phyloP scores from a whole-genome alignment of 2,329 filamentous ascomycete species.

The Clarireedia hainanense region DNA sequence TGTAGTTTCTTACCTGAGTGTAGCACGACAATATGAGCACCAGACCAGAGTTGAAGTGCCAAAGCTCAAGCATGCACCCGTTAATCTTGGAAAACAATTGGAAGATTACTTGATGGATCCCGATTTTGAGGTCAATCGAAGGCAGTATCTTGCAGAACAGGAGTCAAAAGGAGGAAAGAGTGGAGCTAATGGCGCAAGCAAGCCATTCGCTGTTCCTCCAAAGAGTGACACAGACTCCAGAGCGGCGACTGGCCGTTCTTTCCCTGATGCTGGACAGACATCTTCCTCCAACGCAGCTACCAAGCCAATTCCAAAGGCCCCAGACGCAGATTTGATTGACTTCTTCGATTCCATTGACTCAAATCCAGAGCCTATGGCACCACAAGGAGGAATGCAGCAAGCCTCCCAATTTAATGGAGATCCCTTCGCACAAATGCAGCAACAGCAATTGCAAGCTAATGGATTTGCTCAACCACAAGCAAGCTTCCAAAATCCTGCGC shows the following conservation, averaged over 20 bases:
- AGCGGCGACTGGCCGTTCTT: slow-evolving; percentile 21
- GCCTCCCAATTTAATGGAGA: slow-evolving; percentile 24
- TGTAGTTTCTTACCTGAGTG: slow-evolving; percentile 81
- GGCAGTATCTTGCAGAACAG: slow-evolving; percentile 85
- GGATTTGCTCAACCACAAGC: slow-evolving; percentile 35
- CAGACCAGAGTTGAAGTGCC: slow-evolving; percentile 91
- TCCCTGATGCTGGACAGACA: slow-evolving; percentile 26
- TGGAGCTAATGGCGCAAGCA: slow-evolving; percentile 31
- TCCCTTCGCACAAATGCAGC: slow-evolving; percentile 27
- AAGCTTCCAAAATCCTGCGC: slow-evolving; percentile 34
- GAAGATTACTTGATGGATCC: slow-evolving; percentile 93
- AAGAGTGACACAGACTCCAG: slow-evolving; percentile 29
- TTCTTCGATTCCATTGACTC: slow-evolving; percentile 93
- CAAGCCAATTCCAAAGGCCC: slow-evolving; percentile 46
- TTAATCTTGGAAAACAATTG: slow-evolving; percentile 78
- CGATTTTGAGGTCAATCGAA: slow-evolving; percentile 87
- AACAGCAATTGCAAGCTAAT: slow-evolving; percentile 35
- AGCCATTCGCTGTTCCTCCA: slow-evolving; percentile 35
- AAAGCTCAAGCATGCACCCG: slow-evolving; percentile 93
- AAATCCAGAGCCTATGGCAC: slow-evolving; percentile 65
- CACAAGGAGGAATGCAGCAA: slow-evolving; percentile 34
- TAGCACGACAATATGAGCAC: slow-evolving; percentile 84
- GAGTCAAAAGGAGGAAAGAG: slow-evolving; percentile 46
- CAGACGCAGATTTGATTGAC: slow-evolving; percentile 76
- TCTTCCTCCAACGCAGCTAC: slow-evolving; percentile 33